Evolutionary conservation across 2,329 filamentous ascomycete genomes (phyloP).

Genomic region (Rhynchosporium graminicola): DNA sequence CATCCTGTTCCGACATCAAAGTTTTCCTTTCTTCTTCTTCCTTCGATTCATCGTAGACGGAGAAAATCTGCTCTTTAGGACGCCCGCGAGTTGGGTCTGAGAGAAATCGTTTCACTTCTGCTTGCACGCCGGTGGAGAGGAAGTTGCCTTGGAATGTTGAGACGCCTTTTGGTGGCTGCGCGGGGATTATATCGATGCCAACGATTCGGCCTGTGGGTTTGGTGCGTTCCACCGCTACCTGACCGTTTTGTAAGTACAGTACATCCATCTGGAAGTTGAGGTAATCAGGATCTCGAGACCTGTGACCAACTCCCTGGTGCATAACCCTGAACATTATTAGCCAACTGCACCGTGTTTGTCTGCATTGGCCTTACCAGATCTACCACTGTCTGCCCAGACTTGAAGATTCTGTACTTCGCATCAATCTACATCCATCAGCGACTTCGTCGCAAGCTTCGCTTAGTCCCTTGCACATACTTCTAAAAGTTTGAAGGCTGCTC

Average conservation of each 20-base stretch:
- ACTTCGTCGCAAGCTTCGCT: constrained; percentile 15
- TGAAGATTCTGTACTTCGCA: constrained; percentile 77
- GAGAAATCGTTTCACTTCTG: constrained; percentile 76
- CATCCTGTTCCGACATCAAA: constrained; percentile 42
- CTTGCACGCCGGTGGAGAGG: constrained; percentile 71
- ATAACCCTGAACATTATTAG: constrained; percentile 59
- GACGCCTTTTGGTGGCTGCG: constrained; percentile 87
- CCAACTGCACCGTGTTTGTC: neutral
- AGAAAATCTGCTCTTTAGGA: constrained; percentile 40
- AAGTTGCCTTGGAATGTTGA: constrained; percentile 96
- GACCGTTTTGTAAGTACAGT: constrained; percentile 22
- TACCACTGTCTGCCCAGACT: constrained; percentile 78
- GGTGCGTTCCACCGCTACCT: constrained; percentile 82
- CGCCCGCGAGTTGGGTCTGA: constrained; percentile 61
- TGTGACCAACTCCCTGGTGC: constrained; percentile 75
- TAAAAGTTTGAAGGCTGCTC: constrained; percentile 90
- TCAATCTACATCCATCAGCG: constrained; percentile 63
- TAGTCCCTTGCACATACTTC: constrained; percentile 56
- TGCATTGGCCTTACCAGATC: constrained; percentile 65
- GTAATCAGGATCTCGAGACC: constrained; percentile 43
- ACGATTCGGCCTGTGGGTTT: constrained; percentile 76
- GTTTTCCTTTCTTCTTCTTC: neutral
- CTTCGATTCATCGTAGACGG: constrained; percentile 4
- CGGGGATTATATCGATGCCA: constrained; percentile 92
- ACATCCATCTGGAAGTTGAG: neutral